Percentiles rank a stretch among this genome's conserved stretches.
phyloP scores from a whole-genome alignment of 164 flowering plant genomes.

The Magnolia officinalis region DNA sequence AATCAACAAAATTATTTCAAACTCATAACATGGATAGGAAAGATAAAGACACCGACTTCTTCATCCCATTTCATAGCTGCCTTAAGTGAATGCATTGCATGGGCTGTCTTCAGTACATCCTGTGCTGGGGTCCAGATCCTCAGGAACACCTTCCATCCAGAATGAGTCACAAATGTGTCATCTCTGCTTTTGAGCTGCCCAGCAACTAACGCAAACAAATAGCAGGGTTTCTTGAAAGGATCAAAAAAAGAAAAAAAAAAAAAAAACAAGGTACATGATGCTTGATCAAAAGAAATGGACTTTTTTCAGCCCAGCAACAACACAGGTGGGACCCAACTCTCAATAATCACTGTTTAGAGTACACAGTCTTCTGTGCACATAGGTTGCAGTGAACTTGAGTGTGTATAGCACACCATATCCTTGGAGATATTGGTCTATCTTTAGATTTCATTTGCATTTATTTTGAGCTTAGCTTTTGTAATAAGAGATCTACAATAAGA shows the following conservation, averaged over 20 bases:
- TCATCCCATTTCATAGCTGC: slow-evolving; percentile 99
- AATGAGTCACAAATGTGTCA: slow-evolving; percentile 74
- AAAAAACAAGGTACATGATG: neutral
- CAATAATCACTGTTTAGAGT: no score
- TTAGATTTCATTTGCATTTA: no score
- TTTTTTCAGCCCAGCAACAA: neutral
- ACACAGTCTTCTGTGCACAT: no score
- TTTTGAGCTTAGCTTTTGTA: no score
- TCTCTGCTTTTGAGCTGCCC: slow-evolving; percentile 91
- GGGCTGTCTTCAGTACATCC: slow-evolving; percentile 85
- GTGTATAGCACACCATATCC: no score
- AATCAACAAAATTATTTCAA: neutral
- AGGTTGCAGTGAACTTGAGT: no score
- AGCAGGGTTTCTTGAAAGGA: slow-evolving; percentile 90
- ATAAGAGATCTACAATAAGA: no score
- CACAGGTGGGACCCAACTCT: no score
- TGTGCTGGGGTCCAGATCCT: slow-evolving; percentile 91
- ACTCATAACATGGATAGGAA: neutral
- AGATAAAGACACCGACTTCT: slow-evolving; percentile 51
- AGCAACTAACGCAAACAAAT: slow-evolving; percentile 96
- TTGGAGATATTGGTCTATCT: no score
- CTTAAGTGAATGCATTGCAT: slow-evolving; percentile 97
- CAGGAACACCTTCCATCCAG: slow-evolving; percentile 72
- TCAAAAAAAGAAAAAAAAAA: slow-evolving; percentile 12
- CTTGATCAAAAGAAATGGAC: neutral